phyloP scores from a whole-genome alignment of 1,284 basidiomycete species.

The Inonotus obliquus region DNA sequence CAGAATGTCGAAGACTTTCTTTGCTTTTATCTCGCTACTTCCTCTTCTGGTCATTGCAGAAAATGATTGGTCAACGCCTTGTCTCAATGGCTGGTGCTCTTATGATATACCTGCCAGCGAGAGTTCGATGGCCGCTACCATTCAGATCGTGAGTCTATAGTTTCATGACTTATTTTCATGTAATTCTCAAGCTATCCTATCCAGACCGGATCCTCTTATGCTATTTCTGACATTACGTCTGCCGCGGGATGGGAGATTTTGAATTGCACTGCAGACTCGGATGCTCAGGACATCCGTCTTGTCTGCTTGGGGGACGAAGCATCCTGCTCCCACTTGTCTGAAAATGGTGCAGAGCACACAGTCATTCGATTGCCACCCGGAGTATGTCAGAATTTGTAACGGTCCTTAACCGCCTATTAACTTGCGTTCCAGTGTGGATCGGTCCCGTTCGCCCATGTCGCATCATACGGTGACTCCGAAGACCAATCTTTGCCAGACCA shows the following conservation, averaged over 20 bases:
- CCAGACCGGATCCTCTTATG: conserved; percentile 30
- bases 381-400: conserved; percentile 28
- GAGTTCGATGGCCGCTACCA: conserved; percentile 28
- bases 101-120: not conserved
- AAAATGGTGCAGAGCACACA: conserved; percentile 42
- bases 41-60: conserved; percentile 21
- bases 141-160: conserved; percentile 19
- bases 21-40: not conserved
- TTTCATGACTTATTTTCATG: not conserved
- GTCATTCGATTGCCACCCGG: conserved; percentile 47
- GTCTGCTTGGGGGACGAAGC: conserved; percentile 36
- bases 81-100: conserved; percentile 20
- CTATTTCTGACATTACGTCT: conserved; percentile 48
- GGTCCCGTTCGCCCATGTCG: conserved; percentile 47
- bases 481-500: conserved; percentile 39
- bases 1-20: not conserved
- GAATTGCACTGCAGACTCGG: conserved; percentile 35
- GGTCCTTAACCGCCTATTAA: not conserved
- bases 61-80: conserved; percentile 44
- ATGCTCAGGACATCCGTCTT: conserved; percentile 43
- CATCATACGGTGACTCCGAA: conserved; percentile 32
- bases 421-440: conserved; percentile 39
- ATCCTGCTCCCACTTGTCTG: conserved; percentile 43
- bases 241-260: conserved; percentile 52
- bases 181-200: not conserved